Base-by-base conservation (phyloP, 306 rosid genomes). In the Cucurbita moschata region DNA sequence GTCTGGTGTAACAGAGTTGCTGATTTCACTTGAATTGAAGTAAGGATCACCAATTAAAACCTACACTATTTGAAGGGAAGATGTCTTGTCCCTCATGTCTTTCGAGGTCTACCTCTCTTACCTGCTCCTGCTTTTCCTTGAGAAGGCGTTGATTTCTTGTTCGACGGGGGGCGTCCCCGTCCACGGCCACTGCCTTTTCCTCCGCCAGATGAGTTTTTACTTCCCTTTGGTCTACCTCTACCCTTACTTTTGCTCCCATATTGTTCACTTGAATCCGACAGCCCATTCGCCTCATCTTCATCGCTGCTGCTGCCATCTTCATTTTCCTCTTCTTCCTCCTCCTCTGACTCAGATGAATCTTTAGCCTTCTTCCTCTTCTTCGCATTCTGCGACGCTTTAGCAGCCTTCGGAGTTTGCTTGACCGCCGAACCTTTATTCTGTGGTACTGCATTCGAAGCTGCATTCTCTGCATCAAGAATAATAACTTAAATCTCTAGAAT, bases 71-170 rank as follows among this genome's bases (percentile, higher is more conserved):
- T 30, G 35, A 30, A 30, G 35, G 70, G 35, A 68, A 42, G 72
- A 38, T 73, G 30, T 70, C 83, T 77, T 73, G 21, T 19, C 72
- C 83, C 74, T 80, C 54, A 86, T 46, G 88, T 59, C 85, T 85
- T 94, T 1, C 91, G 88, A 50, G 99, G 92, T 77, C 99, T 86
- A 67, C 99, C 99, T 78, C 97, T 86, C 88, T 83, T 94, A 15
- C 18, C 65, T 59, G 15, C 35, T 15, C 87, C 87, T 1, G 96
- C 15, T 74, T 83, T 90, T 38, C n/a, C 84, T 46, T 42, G 82
- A 19, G 92, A 55, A n/a, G 96, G 21, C 30, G 67, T 79, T 35
- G 92, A 71, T 57, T 77, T 85, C 79, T 85, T 82, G 11, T 70
- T 85, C 18, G 87, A 83, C 0, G 91, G 63, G 19, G 96, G 38